Evolutionary conservation across 129 eudicot genomes (phyloP).

Genomic region (Deinandra increscens): DNA sequence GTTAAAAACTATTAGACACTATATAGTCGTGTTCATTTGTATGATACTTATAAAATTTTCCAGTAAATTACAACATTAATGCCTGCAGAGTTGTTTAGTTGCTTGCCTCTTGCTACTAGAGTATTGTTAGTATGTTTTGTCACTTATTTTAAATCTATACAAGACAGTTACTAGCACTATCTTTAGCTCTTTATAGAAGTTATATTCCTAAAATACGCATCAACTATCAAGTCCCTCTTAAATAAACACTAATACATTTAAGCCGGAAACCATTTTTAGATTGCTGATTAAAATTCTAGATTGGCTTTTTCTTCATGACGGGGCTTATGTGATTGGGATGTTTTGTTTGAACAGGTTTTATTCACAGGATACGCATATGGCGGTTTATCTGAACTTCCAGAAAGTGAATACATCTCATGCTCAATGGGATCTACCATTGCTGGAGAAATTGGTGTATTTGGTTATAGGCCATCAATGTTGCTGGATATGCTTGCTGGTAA

Average conservation of each 20-base stretch:
- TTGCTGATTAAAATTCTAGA: neutral
- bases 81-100: neutral
- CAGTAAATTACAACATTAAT: neutral
- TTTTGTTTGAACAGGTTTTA: slow-evolving; percentile 58
- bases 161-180: neutral
- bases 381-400: slow-evolving; percentile 91
- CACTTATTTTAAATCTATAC: neutral
- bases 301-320: neutral
- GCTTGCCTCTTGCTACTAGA: slow-evolving; percentile 9
- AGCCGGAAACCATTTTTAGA: neutral
- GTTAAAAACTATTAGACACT: neutral
- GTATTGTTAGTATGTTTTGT: neutral
- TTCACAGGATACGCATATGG: slow-evolving; percentile 94
- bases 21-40: neutral
- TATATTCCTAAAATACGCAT: neutral
- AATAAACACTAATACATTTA: neutral
- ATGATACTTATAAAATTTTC: neutral
- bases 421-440: slow-evolving; percentile 93
- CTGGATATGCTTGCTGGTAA: slow-evolving; percentile 98
- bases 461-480: slow-evolving; percentile 78
- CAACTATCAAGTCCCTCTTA: neutral
- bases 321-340: slow-evolving; percentile 23
- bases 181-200: slow-evolving; percentile 10
- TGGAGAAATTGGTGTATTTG: slow-evolving; percentile 93
- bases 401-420: slow-evolving; percentile 80